Conservation (phyloP, 345 rosid species). For the Cardamine resedifolia region DNA sequence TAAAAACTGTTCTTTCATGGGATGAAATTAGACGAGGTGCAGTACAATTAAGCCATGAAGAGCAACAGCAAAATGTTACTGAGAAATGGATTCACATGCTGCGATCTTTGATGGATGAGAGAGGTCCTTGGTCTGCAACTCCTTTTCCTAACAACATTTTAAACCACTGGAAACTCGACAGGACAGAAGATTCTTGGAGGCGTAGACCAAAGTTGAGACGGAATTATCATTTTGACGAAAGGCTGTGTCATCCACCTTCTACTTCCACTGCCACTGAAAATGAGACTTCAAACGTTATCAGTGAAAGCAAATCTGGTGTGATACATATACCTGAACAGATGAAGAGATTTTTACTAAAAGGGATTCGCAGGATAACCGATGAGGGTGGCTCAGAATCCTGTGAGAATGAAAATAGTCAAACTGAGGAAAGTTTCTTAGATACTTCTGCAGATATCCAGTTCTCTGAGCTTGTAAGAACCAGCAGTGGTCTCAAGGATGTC, state of each 20-base stretch:
- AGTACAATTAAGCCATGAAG: slow-evolving; percentile 70
- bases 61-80: slow-evolving; percentile 83
- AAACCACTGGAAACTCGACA: slow-evolving; percentile 91
- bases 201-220: slow-evolving; percentile 89
- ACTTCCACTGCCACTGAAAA: slow-evolving; percentile 41
- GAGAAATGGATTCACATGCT: slow-evolving; percentile 97
- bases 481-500: slow-evolving; percentile 58
- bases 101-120: slow-evolving; percentile 89
- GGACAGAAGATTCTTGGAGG: slow-evolving; percentile 95
- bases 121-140: slow-evolving; percentile 98
- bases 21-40: slow-evolving; percentile 78
- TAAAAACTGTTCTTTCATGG: slow-evolving; percentile 65
- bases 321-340: slow-evolving; percentile 96
- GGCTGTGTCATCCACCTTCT: slow-evolving; percentile 69
- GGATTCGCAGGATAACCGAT: slow-evolving; percentile 77
- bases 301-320: slow-evolving; percentile 62
- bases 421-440: slow-evolving; percentile 50
- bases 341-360: slow-evolving; percentile 88
- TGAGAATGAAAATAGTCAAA: slow-evolving; percentile 59
- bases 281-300: slow-evolving; percentile 46
- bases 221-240: slow-evolving; percentile 89
- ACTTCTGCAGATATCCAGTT: slow-evolving; percentile 48
- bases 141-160: slow-evolving; percentile 78
- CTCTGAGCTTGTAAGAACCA: slow-evolving; percentile 51
- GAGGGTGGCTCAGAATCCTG: slow-evolving; percentile 67